Conservation (phyloP, 441 rosid species). For the Manihot esculenta region DNA sequence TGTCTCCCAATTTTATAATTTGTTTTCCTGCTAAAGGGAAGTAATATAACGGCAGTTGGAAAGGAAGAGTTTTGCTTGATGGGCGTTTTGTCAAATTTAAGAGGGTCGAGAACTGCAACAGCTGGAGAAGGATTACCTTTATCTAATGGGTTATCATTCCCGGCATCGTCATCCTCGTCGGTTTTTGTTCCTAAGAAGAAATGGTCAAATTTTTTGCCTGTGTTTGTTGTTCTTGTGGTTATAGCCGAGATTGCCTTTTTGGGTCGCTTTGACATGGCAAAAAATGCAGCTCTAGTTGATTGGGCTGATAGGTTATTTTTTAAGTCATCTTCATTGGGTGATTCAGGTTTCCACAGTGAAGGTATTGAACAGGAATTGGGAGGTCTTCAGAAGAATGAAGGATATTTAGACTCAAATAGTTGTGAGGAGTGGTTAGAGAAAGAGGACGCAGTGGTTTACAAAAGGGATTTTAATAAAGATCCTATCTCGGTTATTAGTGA, state of each 20-base stretch:
- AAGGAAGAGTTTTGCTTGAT: slow-evolving; percentile 26
- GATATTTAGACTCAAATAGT: slow-evolving; percentile 29
- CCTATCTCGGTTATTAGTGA: slow-evolving; percentile 60
- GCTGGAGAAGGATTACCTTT: slow-evolving; percentile 36
- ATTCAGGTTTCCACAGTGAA: slow-evolving; percentile 13
- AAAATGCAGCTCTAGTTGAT: slow-evolving; percentile 60
- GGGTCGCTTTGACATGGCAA: slow-evolving; percentile 79
- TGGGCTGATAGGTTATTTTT: slow-evolving; percentile 31
- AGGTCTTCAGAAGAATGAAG: slow-evolving; percentile 15
- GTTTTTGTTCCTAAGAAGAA: slow-evolving; percentile 37
- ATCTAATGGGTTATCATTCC: slow-evolving; percentile 33
- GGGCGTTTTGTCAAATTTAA: slow-evolving; percentile 55
- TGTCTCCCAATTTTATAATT: not conserved
- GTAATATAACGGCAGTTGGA: not conserved
- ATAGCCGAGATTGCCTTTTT: slow-evolving; percentile 75
- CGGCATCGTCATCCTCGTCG: slow-evolving; percentile 33
- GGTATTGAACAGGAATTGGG: slow-evolving; percentile 15
- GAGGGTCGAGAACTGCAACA: slow-evolving; percentile 48
- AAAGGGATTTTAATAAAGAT: slow-evolving; percentile 65
- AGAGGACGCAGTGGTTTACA: slow-evolving; percentile 55
- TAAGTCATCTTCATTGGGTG: slow-evolving; percentile 8
- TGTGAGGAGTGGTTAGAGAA: slow-evolving; percentile 82
- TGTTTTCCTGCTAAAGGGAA: not conserved
- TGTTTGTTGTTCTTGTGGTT: slow-evolving; percentile 65
- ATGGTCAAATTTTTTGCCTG: slow-evolving; percentile 53